Percentiles rank a stretch among this genome's conserved stretches.
These are phyloP conservation scores for Calycina herbarum DNA, from an alignment of 2,329 filamentous ascomycete genomes.

Conservation along the genomic window DNA sequence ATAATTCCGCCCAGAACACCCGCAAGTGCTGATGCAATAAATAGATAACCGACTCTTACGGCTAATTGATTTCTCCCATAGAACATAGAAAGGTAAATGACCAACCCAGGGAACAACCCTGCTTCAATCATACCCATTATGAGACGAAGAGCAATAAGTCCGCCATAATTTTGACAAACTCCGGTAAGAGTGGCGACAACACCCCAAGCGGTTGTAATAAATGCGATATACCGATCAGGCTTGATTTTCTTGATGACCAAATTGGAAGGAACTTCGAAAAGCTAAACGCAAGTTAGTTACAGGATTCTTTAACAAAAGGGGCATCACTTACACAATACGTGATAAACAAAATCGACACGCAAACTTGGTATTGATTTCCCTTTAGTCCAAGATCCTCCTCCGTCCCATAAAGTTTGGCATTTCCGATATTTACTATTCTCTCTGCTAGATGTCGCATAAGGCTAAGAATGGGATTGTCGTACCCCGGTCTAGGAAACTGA, in stretches of 20 bases:
- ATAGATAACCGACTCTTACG: constrained; percentile 62
- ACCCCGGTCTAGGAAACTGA: no score
- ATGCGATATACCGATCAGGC: constrained; percentile 47
- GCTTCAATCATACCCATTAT: constrained; percentile 59
- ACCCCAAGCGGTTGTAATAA: constrained; percentile 50
- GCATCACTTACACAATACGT: constrained; percentile 43
- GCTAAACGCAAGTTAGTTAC: constrained; percentile 1
- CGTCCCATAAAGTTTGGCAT: constrained; percentile 57
- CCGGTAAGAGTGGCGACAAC: constrained; percentile 57
- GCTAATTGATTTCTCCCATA: constrained; percentile 63
- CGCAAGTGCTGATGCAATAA: constrained; percentile 59
- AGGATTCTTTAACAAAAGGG: background rate
- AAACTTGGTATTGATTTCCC: constrained; percentile 56
- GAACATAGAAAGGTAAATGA: constrained; percentile 62
- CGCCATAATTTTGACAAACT: constrained; percentile 52
- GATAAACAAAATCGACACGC: constrained; percentile 52
- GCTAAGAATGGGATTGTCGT: background rate
- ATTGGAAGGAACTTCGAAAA: constrained; percentile 48
- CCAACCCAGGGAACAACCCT: constrained; percentile 58
- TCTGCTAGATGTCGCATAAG: background rate
- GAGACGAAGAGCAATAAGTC: constrained; percentile 55
- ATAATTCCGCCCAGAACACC: constrained; percentile 65
- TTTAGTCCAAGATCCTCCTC: constrained; percentile 55
- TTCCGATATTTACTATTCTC: constrained; percentile 54
- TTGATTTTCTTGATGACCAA: constrained; percentile 48